Evolutionary conservation across 176 grass and related monocot genomes (phyloP).

Genomic region (Juncus inflexus): DNA sequence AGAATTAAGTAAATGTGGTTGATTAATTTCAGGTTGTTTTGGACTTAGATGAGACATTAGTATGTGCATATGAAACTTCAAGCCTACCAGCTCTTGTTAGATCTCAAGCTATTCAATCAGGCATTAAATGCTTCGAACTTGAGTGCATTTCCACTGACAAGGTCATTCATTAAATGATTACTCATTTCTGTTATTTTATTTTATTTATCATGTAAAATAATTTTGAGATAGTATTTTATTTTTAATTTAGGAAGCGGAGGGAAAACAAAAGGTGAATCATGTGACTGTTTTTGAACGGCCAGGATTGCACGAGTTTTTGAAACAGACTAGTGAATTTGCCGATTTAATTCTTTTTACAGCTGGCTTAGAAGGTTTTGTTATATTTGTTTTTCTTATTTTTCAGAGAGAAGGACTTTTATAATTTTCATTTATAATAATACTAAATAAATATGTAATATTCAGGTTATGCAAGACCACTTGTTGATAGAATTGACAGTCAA

Average conservation of each 20-base stretch:
- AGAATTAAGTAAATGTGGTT: conserved; percentile 27
- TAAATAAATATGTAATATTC: background rate
- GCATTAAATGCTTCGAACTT: conserved; percentile 94
- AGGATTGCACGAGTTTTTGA: conserved; percentile 91
- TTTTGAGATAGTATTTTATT: conserved; percentile 27
- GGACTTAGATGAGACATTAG: conserved; percentile 97
- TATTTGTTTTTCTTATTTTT: conserved; percentile 19
- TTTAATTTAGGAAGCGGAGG: conserved; percentile 67
- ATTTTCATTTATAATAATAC: no score
- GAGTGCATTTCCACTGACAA: conserved; percentile 85
- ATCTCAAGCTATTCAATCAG: conserved; percentile 78
- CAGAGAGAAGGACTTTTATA: background rate
- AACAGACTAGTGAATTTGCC: conserved; percentile 80
- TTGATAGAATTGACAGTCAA: conserved; percentile 85
- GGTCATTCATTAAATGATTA: conserved; percentile 28
- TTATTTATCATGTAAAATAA: conserved; percentile 28
- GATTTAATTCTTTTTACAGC: conserved; percentile 98
- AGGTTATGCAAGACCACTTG: conserved; percentile 98
- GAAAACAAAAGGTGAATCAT: conserved; percentile 84
- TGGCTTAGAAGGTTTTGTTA: conserved; percentile 84
- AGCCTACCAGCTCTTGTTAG: conserved; percentile 72
- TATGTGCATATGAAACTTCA: conserved; percentile 97
- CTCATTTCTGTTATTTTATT: conserved; percentile 8
- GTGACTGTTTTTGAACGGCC: conserved; percentile 99
- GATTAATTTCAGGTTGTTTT: conserved; percentile 67